Percentiles rank a stretch among this genome's conserved stretches.
Evolutionary conservation across 176 grass and related monocot species (phyloP).

Genomic region (Saccharum officinarum): DNA sequence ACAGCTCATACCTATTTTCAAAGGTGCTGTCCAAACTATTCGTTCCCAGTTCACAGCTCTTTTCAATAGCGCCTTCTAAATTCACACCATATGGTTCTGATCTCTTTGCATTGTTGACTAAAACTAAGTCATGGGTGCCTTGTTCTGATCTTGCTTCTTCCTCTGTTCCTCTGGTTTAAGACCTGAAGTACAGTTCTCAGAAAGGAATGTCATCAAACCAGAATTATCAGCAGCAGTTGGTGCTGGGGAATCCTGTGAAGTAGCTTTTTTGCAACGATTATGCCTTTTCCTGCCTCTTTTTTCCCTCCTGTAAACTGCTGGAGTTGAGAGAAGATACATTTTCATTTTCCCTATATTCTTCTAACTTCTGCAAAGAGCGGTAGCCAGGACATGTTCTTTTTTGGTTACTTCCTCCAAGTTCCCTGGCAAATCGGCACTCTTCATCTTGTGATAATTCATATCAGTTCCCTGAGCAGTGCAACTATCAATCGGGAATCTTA

Average conservation of each 20-base stretch:
- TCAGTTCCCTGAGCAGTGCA: not conserved
- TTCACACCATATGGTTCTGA: not conserved
- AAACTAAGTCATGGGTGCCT: not conserved
- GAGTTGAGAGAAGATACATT: conserved; percentile 19
- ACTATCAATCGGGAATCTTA: not conserved
- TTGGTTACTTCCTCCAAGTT: conserved; percentile 3
- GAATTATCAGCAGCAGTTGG: not conserved
- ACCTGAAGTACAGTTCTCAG: conserved; percentile 20
- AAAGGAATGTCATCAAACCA: not conserved
- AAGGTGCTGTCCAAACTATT: not conserved
- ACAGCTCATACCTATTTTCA: too few species aligned
- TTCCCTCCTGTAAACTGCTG: conserved; percentile 22
- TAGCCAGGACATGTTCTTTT: not conserved
- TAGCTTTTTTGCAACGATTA: not conserved
- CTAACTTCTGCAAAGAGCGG: not conserved
- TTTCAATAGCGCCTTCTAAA: conserved; percentile 12
- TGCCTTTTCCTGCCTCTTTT: conserved; percentile 12
- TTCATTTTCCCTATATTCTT: conserved; percentile 19
- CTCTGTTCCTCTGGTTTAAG: not conserved
- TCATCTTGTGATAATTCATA: conserved; percentile 20
- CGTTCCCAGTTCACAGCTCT: conserved; percentile 13
- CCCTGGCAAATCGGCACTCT: not conserved
- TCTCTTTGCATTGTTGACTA: not conserved
- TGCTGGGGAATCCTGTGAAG: conserved; percentile 5
- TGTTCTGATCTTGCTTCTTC: conserved; percentile 12